Base-by-base conservation (phyloP, 2,329 filamentous ascomycete species). In the Metarhizium robertsii region DNA sequence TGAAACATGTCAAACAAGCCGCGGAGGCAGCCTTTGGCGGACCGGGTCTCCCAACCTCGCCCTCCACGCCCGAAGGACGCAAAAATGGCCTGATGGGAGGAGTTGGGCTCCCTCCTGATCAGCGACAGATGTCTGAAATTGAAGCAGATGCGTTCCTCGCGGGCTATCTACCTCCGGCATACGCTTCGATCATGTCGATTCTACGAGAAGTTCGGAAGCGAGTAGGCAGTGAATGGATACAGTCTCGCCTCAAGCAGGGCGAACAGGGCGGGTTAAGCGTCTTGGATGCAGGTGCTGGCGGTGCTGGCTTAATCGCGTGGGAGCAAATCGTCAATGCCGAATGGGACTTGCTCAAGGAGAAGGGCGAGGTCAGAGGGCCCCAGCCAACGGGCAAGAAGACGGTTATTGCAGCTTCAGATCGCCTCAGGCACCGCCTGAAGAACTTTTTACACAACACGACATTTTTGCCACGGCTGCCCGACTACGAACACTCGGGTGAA, bases 401-500 rank as follows among this genome's bases (percentile, higher is more conserved):
- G 0, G 91, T 95, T 1, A 73, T 97, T 3, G 84, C 88, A 2
- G 90, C 85, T 0, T 88, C 90, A 0, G 83, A 90, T 59, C 74
- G 83, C 2, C 75, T 99, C 32, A 84, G 91, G 18, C 78, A 88
- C 55, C 86, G 91, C 36, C 78, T 90, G 29, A 90, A 90, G 61
- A 77, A 76, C 18, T 81, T 97, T 59, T 75, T 99, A 13, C 80
- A 95, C 42, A 87, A 96, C 67, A 97, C 94, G 0, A 95, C 88
- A 0, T 96, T 99, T 66, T 78, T 99, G 7, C 92, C 92, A 7
- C 85, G 92, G 4, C 74, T 97, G n/a, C 94, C 94, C 0, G 90
- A 97, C 65, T 91, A 92, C 60, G 71, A 90, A 30, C 86, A 87
- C 66, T 80, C 82, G 1, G 75, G 79, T 25, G 75, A 85, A 56